Evolutionary conservation across 2,329 filamentous ascomycete genomes (phyloP).

Genomic region (Diaporthe caulivora): DNA sequence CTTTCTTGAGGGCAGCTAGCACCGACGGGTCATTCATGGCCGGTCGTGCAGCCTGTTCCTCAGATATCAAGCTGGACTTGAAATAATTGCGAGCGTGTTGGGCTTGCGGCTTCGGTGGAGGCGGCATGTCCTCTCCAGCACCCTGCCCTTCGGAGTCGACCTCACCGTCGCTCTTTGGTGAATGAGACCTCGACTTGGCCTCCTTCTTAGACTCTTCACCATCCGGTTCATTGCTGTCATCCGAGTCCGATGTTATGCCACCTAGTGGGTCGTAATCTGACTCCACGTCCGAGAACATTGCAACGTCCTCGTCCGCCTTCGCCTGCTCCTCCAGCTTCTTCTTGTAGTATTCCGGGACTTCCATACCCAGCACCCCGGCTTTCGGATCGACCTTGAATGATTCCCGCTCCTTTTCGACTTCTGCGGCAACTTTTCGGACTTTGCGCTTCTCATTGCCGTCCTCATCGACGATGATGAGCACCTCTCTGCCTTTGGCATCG

Average conservation of each 20-base stretch:
- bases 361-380: constrained; percentile 72
- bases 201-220: constrained; percentile 46
- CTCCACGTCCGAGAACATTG: constrained; percentile 76
- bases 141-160: constrained; percentile 42
- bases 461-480: constrained; percentile 75
- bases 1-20: constrained; percentile 87
- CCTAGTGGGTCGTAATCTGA: constrained; percentile 78
- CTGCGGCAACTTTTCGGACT: constrained; percentile 65
- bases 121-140: constrained; percentile 55
- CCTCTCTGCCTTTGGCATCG: constrained; percentile 71
- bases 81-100: constrained; percentile 71
- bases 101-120: constrained; percentile 56
- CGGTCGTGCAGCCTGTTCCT: constrained; percentile 63
- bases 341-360: constrained; percentile 70
- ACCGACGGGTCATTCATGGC: constrained; percentile 81
- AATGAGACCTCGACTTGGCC: constrained; percentile 22
- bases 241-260: constrained; percentile 64
- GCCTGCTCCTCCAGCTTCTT: constrained; percentile 61
- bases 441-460: constrained; percentile 76
- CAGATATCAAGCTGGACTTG: constrained; percentile 68
- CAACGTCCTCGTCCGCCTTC: constrained; percentile 66
- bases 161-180: constrained; percentile 41
- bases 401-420: constrained; percentile 52
- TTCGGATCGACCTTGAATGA: constrained; percentile 65
- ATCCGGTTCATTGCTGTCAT: constrained; percentile 52